Percentiles rank a stretch among this genome's conserved stretches.
Conservation (phyloP, 306 rosid genomes). For the Cicer pinnatifidum region DNA sequence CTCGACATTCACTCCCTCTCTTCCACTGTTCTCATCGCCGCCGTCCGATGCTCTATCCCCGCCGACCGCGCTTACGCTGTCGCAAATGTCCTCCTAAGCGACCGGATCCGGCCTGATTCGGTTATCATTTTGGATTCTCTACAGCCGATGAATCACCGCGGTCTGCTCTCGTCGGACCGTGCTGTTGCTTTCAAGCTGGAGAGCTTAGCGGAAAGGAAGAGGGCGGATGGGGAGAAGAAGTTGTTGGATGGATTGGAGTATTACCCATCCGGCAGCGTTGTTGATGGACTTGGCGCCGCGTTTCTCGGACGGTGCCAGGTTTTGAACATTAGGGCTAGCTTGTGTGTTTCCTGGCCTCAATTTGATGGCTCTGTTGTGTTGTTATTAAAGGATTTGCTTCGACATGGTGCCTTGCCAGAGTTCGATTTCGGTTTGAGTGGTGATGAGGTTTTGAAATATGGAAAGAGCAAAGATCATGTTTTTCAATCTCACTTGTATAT, state of each 20-base stretch:
- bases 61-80: slow-evolving; percentile 59
- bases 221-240: slow-evolving; percentile 33
- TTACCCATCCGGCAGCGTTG: slow-evolving; percentile 84
- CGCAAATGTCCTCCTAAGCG: slow-evolving; percentile 55
- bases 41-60: slow-evolving; percentile 51
- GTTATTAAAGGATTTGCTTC: slow-evolving; percentile 57
- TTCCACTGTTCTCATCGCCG: slow-evolving; percentile 49
- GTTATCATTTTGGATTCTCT: slow-evolving; percentile 67
- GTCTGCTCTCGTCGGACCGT: slow-evolving; percentile 61
- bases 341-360: slow-evolving; percentile 82
- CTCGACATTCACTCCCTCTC: slow-evolving; percentile 56
- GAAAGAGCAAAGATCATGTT: slow-evolving; percentile 56
- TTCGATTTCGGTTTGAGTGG: slow-evolving; percentile 45
- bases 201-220: slow-evolving; percentile 58
- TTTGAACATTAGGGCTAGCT: slow-evolving; percentile 59
- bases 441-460: slow-evolving; percentile 40
- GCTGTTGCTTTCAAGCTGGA: slow-evolving; percentile 74
- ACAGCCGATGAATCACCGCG: slow-evolving; percentile 58
- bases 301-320: slow-evolving; percentile 67
- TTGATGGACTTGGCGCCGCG: slow-evolving; percentile 81
- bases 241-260: slow-evolving; percentile 53
- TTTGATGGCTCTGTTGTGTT: slow-evolving; percentile 56
- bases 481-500: slow-evolving; percentile 68
- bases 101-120: slow-evolving; percentile 52
- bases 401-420: slow-evolving; percentile 47